Evolutionary conservation across 305 asterid genomes (phyloP).

Genomic region (Nicotiana rustica): DNA sequence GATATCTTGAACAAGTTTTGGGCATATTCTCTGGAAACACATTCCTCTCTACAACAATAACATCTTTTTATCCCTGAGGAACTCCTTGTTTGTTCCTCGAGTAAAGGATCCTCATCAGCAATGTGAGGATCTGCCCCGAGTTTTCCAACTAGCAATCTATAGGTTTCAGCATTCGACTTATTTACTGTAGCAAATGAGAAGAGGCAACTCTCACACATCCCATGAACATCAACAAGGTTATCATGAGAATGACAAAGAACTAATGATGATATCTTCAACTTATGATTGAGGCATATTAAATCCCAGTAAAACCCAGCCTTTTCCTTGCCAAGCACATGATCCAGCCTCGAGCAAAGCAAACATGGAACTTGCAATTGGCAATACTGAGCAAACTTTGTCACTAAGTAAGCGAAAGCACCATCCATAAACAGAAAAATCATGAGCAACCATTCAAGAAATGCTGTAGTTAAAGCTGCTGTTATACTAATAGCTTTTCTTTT

Average conservation of each 20-base stretch:
- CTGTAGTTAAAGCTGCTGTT: conserved; percentile 61
- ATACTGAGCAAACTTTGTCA: conserved; percentile 73
- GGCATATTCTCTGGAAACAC: conserved; percentile 45
- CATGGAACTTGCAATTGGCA: conserved; percentile 70
- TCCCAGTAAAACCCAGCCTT: conserved; percentile 65
- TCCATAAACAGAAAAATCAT: conserved; percentile 70
- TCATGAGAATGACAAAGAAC: conserved; percentile 58
- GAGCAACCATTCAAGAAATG: conserved; percentile 84
- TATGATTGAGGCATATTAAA: conserved; percentile 72
- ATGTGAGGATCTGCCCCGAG: conserved; percentile 47
- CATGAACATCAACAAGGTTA: conserved; percentile 66
- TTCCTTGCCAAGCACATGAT: conserved; percentile 71
- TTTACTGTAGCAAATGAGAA: conserved; percentile 57
- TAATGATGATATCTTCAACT: conserved; percentile 64
- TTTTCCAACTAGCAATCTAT: conserved; percentile 56
- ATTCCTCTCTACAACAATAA: conserved; percentile 63
- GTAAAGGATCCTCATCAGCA: conserved; percentile 41
- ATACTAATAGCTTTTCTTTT: conserved; percentile 46
- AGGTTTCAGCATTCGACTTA: conserved; percentile 59
- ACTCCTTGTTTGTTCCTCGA: conserved; percentile 36
- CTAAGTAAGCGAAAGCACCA: conserved; percentile 69
- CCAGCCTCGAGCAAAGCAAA: conserved; percentile 88
- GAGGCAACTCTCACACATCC: conserved; percentile 65
- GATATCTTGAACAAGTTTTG: conserved; percentile 39
- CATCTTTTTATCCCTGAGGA: conserved; percentile 48